These are phyloP conservation scores for Vitis hybrid DNA, from an alignment of 177 flowering plant genomes.

Conservation along the genomic window DNA sequence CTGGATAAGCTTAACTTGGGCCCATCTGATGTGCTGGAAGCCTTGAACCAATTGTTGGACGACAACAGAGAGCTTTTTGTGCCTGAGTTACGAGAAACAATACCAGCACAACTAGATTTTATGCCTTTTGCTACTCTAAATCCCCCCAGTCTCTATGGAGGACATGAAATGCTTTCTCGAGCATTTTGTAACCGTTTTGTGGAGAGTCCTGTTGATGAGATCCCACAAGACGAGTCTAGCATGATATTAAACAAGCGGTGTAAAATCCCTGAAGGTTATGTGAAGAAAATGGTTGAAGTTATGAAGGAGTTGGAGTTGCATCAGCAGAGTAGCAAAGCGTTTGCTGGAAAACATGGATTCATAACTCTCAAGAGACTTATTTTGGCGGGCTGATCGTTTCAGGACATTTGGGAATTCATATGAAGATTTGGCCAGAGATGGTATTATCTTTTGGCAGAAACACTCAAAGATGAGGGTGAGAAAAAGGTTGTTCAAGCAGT, in stretches of 20 bases:
- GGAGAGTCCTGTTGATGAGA: slow-evolving; percentile 95
- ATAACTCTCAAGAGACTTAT: slow-evolving; percentile 95
- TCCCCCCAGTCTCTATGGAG: slow-evolving; percentile 92
- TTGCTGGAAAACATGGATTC: slow-evolving; percentile 98
- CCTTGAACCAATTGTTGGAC: slow-evolving; percentile 85
- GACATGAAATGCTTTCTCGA: slow-evolving; percentile 94
- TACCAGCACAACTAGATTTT: slow-evolving; percentile 86
- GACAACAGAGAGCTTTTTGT: slow-evolving; percentile 95
- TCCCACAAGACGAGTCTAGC: slow-evolving; percentile 77
- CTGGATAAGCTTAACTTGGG: slow-evolving; percentile 97
- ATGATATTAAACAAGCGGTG: slow-evolving; percentile 65
- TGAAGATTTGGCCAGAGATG: slow-evolving; percentile 83
- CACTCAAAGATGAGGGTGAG: slow-evolving; percentile 77
- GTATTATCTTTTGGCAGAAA: slow-evolving; percentile 83
- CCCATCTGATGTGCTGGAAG: slow-evolving; percentile 97
- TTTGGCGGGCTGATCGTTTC: slow-evolving; percentile 94
- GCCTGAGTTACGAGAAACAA: slow-evolving; percentile 75
- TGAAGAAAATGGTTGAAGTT: slow-evolving; percentile 79
- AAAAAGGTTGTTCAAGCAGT: slow-evolving; percentile 69
- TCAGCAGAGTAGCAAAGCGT: slow-evolving; percentile 84
- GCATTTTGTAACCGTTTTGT: slow-evolving; percentile 98
- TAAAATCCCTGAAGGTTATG: slow-evolving; percentile 62
- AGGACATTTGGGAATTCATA: slow-evolving; percentile 47
- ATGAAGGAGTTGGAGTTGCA: slow-evolving; percentile 95
- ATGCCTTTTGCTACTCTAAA: slow-evolving; percentile 99